Conservation (phyloP, 108 stramenopile genomes). For the Cyclotella atomus region DNA sequence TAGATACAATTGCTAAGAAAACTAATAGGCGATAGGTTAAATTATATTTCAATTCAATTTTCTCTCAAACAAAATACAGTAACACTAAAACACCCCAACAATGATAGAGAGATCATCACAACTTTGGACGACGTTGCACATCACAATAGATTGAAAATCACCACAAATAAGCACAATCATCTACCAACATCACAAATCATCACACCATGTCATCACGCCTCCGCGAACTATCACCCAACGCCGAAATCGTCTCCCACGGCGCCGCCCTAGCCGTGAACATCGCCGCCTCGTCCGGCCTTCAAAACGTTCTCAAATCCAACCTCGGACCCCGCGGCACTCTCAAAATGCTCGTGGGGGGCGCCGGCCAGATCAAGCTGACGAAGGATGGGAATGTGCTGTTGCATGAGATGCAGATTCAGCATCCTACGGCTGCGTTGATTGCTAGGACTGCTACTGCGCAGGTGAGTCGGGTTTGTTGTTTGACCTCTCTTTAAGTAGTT, state of each 20-base stretch:
- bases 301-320: slow-evolving; percentile 92
- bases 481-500: neutral
- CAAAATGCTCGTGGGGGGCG: slow-evolving; percentile 99
- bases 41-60: no score
- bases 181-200: neutral
- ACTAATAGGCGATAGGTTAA: no score
- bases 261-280: slow-evolving; percentile 96
- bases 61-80: no score
- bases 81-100: no score
- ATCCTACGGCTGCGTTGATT: slow-evolving; percentile 98
- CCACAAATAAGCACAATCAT: neutral
- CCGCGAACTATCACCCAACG: slow-evolving; percentile 89
- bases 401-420: slow-evolving; percentile 99
- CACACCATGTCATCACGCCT: slow-evolving; percentile 71
- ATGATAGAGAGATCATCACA: no score
- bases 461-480: slow-evolving; percentile 28
- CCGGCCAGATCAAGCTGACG: slow-evolving; percentile 98
- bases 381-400: slow-evolving; percentile 98
- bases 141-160: no score
- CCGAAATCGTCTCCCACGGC: slow-evolving; percentile 90
- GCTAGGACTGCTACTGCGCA: slow-evolving; percentile 98
- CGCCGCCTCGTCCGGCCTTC: slow-evolving; percentile 93
- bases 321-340: slow-evolving; percentile 97
- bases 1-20: no score
- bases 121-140: no score